Percentiles rank a stretch among this genome's conserved stretches.
phyloP scores from a whole-genome alignment of 2,329 filamentous ascomycete species.

The Xylariales sp. region DNA sequence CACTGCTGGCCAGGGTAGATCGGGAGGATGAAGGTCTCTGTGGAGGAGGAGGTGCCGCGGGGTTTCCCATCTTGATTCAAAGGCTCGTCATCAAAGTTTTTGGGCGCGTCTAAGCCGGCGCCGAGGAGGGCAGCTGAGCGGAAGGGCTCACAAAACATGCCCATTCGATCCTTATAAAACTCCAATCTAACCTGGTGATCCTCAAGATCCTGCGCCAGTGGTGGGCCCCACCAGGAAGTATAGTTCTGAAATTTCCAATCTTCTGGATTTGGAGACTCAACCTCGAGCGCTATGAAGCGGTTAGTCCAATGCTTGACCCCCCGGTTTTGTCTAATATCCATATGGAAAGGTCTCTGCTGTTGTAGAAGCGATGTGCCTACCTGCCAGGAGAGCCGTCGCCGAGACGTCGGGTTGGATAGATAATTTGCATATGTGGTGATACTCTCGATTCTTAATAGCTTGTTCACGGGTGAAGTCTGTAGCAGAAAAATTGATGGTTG shows the following conservation, averaged over 20 bases:
- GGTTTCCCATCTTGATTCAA: no score
- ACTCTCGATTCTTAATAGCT: not conserved
- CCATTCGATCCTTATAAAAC: not conserved
- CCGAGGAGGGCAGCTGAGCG: not conserved
- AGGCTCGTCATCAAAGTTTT: no score
- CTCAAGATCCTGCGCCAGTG: not conserved
- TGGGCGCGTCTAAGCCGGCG: not conserved
- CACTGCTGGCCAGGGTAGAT: not conserved
- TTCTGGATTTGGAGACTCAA: not conserved
- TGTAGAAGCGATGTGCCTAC: no score
- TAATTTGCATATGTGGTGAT: not conserved
- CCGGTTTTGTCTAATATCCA: no score
- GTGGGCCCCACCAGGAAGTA: not conserved
- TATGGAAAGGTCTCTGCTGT: no score
- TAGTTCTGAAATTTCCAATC: constrained; percentile 1
- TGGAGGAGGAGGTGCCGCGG: no score
- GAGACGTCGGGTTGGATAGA: not conserved
- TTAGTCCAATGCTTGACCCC: not conserved
- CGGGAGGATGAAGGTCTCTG: not conserved
- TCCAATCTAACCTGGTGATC: not conserved
- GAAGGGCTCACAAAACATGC: not conserved
- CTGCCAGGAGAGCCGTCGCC: not conserved
- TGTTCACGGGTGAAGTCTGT: not conserved
- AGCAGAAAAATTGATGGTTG: not conserved
- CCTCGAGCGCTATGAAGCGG: not conserved